Evolutionary conservation across 2,329 filamentous ascomycete species (phyloP), one percentile per base, ranked within the genome.

Genomic region (Zymoseptoria brevis): DNA sequence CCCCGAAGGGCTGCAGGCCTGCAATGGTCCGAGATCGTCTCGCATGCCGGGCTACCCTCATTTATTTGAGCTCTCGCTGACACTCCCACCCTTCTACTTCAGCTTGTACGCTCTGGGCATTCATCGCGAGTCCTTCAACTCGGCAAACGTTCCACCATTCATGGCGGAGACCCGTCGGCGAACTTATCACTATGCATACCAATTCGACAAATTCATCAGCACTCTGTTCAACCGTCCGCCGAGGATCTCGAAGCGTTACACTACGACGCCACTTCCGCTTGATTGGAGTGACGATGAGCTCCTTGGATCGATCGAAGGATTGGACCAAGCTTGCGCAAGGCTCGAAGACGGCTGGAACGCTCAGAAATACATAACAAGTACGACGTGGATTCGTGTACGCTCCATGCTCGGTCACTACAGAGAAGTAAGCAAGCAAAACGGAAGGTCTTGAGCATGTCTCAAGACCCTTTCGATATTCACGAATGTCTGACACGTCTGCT

Each of bases 61-160:
- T n/a, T n/a, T n/a, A n/a, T n/a, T n/a, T n/a, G n/a, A n/a, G n/a
- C n/a, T n/a, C n/a, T n/a, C n/a, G n/a, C n/a, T n/a, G n/a, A n/a
- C n/a, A n/a, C n/a, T n/a, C n/a, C n/a, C n/a, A n/a, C n/a, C n/a
- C n/a, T n/a, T n/a, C n/a, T n/a, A n/a, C n/a, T n/a, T n/a, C n/a
- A n/a, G n/a, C 8, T 85, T 81, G 19, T 93, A 90, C 67, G 89
- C 59, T 4, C 49, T 62, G 11, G 65, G 60, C 21, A 54, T 63
- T 3, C 60, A 68, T 56, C 64, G 64, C 22, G 66, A 68, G 29
- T 50, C 58, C 1, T 54, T 51, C n/a, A 57, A 57, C n/a, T 50
- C 60, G 3, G 55, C 19, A 1, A 54, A 58, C n/a, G 55, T 60
- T 1, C 66, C 64, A 0, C 61, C 64, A 48, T 68, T 64, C 35